Base-by-base conservation (phyloP, 2,329 filamentous ascomycete genomes). In the Alternaria metachromatica region DNA sequence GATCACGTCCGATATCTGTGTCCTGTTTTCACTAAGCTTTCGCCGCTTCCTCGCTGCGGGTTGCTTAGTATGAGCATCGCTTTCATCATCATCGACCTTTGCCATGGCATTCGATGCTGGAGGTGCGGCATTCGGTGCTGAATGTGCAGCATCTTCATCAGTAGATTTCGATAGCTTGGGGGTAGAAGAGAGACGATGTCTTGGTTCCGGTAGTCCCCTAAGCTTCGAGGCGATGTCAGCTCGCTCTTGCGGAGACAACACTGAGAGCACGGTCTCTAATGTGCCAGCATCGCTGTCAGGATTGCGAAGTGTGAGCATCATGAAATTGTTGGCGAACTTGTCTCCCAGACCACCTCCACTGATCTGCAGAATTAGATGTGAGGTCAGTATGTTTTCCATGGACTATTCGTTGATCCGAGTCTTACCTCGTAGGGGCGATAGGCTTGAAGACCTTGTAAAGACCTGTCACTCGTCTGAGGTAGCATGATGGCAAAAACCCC, bases 401-500 rank as follows among this genome's bases (percentile, higher is more conserved):
- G 3, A 23, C 21, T 3, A 41, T n/a, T 37, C 7, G 11, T 25
- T 41, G 5, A 21, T 9, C 13, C 3, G 23, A 41, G 9, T 37
- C 49, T 41, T 37, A 53, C 49, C 13, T 72, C 63, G 21, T 65
- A 72, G 5, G 67, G 70, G 5, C 70, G 58, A 53, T 64, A 72
- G 9, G 48, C 18, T 30, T 70, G 63, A 15, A 73, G 46, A 3
- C 57, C 53, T 7, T 50, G 51, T 46, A 71, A 53, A 13, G 63
- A 66, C 26, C 64, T 61, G n/a, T 73, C 65, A 20, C 45, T 46
- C 15, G 58, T 51, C 23, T 70, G 67, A 6, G 65, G 68, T 12
- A 71, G 4, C 49, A 71, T 60, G 25, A 75, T 73, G 48, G 69
- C 69, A 30, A 72, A 73, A 25, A 69, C n/a, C 1, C 58, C 68